These are phyloP conservation scores for Cardamine occulta DNA, from an alignment of 345 rosid genomes.

Conservation along the genomic window DNA sequence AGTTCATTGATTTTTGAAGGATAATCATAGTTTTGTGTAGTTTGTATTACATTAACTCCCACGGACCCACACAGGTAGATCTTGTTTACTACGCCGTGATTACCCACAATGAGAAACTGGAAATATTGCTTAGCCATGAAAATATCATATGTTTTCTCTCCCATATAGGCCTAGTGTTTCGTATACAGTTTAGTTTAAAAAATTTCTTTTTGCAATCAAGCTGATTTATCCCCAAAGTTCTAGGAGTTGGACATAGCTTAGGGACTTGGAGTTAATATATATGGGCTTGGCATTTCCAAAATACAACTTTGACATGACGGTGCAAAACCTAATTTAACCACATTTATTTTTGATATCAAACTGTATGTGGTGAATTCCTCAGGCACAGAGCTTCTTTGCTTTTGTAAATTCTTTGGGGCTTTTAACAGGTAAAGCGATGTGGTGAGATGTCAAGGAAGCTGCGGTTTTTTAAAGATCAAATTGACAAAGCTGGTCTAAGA, in stretches of 20 bases:
- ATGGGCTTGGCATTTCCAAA: background rate
- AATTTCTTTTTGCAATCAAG: background rate
- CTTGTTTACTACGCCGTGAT: slow-evolving; percentile 16
- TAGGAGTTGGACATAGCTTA: slow-evolving; percentile 20
- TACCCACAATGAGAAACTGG: background rate
- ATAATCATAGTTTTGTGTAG: background rate
- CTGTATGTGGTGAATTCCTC: background rate
- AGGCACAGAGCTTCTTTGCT: slow-evolving; percentile 23
- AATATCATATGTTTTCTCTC: background rate
- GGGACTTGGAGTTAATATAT: slow-evolving; percentile 10
- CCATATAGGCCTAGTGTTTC: background rate
- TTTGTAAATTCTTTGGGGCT: slow-evolving; percentile 36
- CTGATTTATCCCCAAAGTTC: background rate
- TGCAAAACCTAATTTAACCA: background rate
- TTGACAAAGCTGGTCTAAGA: slow-evolving; percentile 77
- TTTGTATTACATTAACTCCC: slow-evolving; percentile 24
- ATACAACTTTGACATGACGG: background rate
- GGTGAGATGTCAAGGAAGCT: slow-evolving; percentile 97
- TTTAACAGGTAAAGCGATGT: slow-evolving; percentile 83
- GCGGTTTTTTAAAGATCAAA: slow-evolving; percentile 88
- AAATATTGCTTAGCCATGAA: background rate
- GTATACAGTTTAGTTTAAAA: slow-evolving; percentile 7
- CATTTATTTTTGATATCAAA: background rate
- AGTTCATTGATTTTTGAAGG: slow-evolving; percentile 2
- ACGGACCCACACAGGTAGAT: background rate